A percentile compares a stretch with the other conserved stretches of the same genome.
phyloP scores from a whole-genome alignment of 2,329 filamentous ascomycete genomes.

The Xylaria multiplex region DNA sequence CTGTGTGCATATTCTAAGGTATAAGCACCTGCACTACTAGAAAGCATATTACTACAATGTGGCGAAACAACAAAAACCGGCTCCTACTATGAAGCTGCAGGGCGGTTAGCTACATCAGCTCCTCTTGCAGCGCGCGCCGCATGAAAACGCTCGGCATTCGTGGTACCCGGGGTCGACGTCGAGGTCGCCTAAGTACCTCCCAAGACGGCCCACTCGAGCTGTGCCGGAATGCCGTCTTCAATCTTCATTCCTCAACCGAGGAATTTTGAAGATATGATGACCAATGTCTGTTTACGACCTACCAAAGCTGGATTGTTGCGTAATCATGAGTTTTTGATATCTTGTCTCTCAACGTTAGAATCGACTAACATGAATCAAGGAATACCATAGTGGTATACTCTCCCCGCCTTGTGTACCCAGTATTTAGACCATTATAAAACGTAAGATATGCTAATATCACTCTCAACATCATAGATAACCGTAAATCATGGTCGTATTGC shows the following conservation, averaged over 20 bases:
- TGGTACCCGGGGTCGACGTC: constrained; percentile 1
- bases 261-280: neutral
- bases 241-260: neutral
- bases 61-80: neutral
- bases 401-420: too few species aligned
- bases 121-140: neutral
- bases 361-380: too few species aligned
- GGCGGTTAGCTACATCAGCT: constrained; percentile 5
- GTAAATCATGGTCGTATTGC: constrained; percentile 4
- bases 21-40: neutral
- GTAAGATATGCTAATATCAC: neutral
- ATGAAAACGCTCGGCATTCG: constrained; percentile 10
- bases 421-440: neutral
- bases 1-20: neutral
- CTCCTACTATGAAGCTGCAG: constrained; percentile 1
- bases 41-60: neutral
- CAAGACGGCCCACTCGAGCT: neutral
- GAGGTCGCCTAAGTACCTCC: neutral
- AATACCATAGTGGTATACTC: neutral
- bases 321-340: neutral
- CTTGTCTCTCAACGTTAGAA: neutral
- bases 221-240: constrained; percentile 8
- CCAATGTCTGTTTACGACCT: neutral
- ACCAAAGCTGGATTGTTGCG: too few species aligned
- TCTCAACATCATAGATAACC: neutral